A percentile compares a stretch with the other conserved stretches of the same genome.
Evolutionary conservation across 2,329 filamentous ascomycete genomes (phyloP).

Genomic region (Aspergillus unguis): DNA sequence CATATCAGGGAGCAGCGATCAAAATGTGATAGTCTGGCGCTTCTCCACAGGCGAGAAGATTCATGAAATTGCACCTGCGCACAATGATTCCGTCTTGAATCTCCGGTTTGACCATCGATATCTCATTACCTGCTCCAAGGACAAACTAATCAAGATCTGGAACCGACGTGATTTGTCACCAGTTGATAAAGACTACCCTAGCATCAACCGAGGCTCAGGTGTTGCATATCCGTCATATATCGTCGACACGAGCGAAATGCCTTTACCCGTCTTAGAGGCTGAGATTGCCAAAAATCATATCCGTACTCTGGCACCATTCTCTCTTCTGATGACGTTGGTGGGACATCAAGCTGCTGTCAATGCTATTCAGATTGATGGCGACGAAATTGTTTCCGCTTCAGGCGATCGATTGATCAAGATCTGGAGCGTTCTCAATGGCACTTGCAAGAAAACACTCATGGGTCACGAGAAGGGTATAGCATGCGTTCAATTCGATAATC

Average conservation of each 20-base stretch:
- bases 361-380: constrained; percentile 82
- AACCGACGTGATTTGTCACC: constrained; percentile 67
- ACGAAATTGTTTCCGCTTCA: constrained; percentile 89
- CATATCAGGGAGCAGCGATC: constrained; percentile 93
- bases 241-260: constrained; percentile 46
- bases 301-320: constrained; percentile 60
- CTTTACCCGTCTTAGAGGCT: constrained; percentile 43
- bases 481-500: constrained; percentile 93
- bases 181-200: constrained; percentile 45
- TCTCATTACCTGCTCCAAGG: constrained; percentile 94
- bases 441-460: constrained; percentile 71
- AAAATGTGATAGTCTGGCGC: constrained; percentile 82
- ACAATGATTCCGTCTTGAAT: constrained; percentile 88
- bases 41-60: constrained; percentile 87
- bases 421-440: constrained; percentile 82
- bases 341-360: constrained; percentile 93
- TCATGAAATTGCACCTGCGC: constrained; percentile 71
- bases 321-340: constrained; percentile 72
- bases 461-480: constrained; percentile 95
- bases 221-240: constrained; percentile 54
- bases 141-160: constrained; percentile 95
- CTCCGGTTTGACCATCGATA: constrained; percentile 88
- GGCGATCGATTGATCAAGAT: constrained; percentile 92
- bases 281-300: constrained; percentile 41
- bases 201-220: constrained; percentile 40